Evolutionary conservation across 2,329 filamentous ascomycete species (phyloP), one percentile per base, ranked within the genome.

Genomic region (Diaporthe destruens): DNA sequence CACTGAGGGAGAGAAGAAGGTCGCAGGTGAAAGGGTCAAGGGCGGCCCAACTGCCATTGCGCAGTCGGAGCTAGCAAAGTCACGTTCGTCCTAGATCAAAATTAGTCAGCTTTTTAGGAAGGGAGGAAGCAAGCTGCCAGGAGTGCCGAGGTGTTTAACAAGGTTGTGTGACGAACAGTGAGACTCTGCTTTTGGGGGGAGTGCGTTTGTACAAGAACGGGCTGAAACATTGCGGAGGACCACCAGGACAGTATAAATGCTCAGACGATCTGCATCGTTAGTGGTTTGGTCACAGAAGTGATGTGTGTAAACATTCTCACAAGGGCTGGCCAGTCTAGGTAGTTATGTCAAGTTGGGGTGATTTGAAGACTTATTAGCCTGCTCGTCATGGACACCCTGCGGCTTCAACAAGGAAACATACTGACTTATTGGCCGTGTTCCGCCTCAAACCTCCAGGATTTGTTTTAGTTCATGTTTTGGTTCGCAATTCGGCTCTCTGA

Each of bases 31-130:
- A 7, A 79, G 77, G 0, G 77, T 82, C 32, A 78, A 81, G 66
- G 79, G 81, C 14, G 83, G 83, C 0, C 83, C 83, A 0, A 84
- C 83, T 1, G 74, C 81, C 0, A 77, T 81, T 7, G 81, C 82
- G 1, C 83, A 85, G 76, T 78, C 77, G 54, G 77, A 80, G 72
- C 63, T 79, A 5, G 66, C 57, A 11, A 77, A 78, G 73, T 77
- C 74, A 6, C 68, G 68, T 34, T 23, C 7, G 16, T 57, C 47
- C 23, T 51, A 51, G 47, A 20, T 12, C n/a, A 25, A 14, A n/a
- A 5, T 11, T 51, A n/a, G 14, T 12, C n/a, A 23, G 20, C 23
- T 25, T 25, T 51, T 3, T n/a, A 23, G 47, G n/a, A 47, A 39
- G 36, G 9, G 47, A 12, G 47, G 47, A 51, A 51, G 47, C 4